A percentile compares a stretch with the other conserved stretches of the same genome.
Evolutionary conservation across 2,329 filamentous ascomycete species (phyloP).

Genomic region (Alternaria tenuissima): DNA sequence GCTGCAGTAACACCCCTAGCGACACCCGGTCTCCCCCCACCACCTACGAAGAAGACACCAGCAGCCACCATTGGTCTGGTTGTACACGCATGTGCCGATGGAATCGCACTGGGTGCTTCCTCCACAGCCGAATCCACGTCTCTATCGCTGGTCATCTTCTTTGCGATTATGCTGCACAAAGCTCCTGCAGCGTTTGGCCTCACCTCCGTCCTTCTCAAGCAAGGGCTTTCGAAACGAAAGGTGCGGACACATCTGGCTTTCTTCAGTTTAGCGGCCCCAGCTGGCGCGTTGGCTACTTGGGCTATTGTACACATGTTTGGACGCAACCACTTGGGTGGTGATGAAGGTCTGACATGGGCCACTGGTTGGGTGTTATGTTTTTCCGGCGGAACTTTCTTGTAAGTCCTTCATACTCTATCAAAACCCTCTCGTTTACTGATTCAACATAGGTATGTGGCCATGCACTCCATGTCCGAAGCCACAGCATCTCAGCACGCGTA

Average conservation of each 20-base stretch:
- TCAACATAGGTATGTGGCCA: slow-evolving; percentile 82
- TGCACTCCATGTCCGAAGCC: slow-evolving; percentile 96
- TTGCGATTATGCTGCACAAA: slow-evolving; percentile 98
- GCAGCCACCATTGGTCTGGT: slow-evolving; percentile 85
- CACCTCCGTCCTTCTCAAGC: slow-evolving; percentile 87
- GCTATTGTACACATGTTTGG: slow-evolving; percentile 77
- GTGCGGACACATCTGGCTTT: slow-evolving; percentile 85
- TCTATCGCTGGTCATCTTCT: slow-evolving; percentile 88
- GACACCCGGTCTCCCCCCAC: slow-evolving; percentile 50
- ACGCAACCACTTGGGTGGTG: slow-evolving; percentile 64
- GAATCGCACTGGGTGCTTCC: slow-evolving; percentile 93
- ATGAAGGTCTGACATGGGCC: slow-evolving; percentile 78
- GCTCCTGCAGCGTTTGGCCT: slow-evolving; percentile 94
- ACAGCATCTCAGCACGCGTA: slow-evolving; percentile 44
- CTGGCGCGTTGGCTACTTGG: slow-evolving; percentile 86
- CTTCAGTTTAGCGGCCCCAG: slow-evolving; percentile 89
- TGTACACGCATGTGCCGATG: slow-evolving; percentile 93
- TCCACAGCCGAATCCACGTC: slow-evolving; percentile 66
- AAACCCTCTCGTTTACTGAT: neutral
- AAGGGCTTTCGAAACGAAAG: slow-evolving; percentile 86
- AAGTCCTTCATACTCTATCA: slow-evolving; percentile 54
- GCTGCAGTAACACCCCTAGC: slow-evolving; percentile 34
- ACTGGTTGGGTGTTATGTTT: slow-evolving; percentile 95
- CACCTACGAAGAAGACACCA: slow-evolving; percentile 36
- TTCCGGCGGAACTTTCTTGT: slow-evolving; percentile 95